Conservation (phyloP, 1,284 basidiomycete species). For the Mycena sp. region DNA sequence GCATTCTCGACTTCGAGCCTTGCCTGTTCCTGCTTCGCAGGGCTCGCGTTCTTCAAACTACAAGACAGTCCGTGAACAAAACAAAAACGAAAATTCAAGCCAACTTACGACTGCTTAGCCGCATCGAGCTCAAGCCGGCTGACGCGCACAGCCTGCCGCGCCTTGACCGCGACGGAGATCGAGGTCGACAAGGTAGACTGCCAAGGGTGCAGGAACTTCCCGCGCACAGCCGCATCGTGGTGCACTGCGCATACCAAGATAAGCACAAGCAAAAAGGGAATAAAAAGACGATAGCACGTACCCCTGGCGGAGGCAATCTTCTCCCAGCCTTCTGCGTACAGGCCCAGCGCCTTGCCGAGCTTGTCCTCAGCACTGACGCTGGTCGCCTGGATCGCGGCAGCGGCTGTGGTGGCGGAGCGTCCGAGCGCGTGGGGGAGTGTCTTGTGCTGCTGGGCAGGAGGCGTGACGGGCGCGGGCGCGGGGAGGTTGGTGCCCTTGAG, state of each 20-base stretch:
- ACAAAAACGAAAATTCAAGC: neutral
- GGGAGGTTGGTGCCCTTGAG: conserved; percentile 84
- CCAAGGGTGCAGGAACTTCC: conserved; percentile 89
- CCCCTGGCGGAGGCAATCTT: conserved; percentile 87
- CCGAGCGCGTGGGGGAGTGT: conserved; percentile 95
- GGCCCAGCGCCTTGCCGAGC: conserved; percentile 63
- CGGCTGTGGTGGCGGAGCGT: conserved; percentile 61
- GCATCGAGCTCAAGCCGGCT: conserved; percentile 84
- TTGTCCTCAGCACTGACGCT: conserved; percentile 12
- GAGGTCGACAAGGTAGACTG: conserved; percentile 84
- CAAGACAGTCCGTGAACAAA: neutral
- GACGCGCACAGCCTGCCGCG: conserved; percentile 84
- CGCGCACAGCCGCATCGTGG: conserved; percentile 74
- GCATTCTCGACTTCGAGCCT: conserved; percentile 94
- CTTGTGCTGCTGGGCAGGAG: conserved; percentile 80
- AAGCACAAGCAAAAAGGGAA: neutral
- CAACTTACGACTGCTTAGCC: conserved; percentile 61
- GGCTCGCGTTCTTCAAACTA: conserved; percentile 81
- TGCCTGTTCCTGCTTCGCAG: conserved; percentile 88
- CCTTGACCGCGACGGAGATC: conserved; percentile 90
- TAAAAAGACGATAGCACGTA: conserved; percentile 28
- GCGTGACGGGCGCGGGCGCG: conserved; percentile 55
- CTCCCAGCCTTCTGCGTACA: conserved; percentile 89
- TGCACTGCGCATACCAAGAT: conserved; percentile 12
- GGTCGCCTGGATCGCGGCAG: conserved; percentile 8